A percentile compares a stretch with the other conserved stretches of the same genome.
phyloP scores from a whole-genome alignment of 2,329 filamentous ascomycete species.

The Ceratocystis papillata region DNA sequence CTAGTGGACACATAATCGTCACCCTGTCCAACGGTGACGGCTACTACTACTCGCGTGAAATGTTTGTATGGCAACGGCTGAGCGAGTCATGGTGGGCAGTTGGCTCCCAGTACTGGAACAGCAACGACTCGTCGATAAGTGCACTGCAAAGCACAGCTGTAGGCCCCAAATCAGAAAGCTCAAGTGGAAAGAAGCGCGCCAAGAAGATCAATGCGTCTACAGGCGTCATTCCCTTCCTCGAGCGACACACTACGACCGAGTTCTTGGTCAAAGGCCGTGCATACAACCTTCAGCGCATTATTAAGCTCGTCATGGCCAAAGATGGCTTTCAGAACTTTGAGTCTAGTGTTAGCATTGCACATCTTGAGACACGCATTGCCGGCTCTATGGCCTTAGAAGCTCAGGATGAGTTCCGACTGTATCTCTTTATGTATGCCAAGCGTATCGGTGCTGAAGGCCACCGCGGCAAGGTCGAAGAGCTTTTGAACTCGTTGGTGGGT shows the following conservation, averaged over 20 bases:
- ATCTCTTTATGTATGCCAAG: constrained; percentile 97
- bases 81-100: constrained; percentile 98
- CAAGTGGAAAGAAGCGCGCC: constrained; percentile 38
- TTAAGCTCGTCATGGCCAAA: constrained; percentile 76
- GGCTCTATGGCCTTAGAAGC: constrained; percentile 76
- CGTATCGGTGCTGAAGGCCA: constrained; percentile 82
- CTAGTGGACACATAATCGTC: constrained; percentile 73
- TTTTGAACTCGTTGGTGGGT: constrained; percentile 71
- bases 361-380: constrained; percentile 88
- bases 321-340: constrained; percentile 92
- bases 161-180: constrained; percentile 39
- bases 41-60: constrained; percentile 72
- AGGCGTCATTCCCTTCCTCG: constrained; percentile 84
- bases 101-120: constrained; percentile 98
- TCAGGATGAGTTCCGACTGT: constrained; percentile 84
- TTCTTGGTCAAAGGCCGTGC: constrained; percentile 83
- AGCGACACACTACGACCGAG: constrained; percentile 89
- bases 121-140: constrained; percentile 78
- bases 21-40: constrained; percentile 91
- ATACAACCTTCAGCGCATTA: constrained; percentile 79
- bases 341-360: constrained; percentile 79
- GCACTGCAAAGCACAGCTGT: constrained; percentile 64
- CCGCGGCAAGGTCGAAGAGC: constrained; percentile 80
- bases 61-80: constrained; percentile 91
- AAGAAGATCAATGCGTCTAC: constrained; percentile 59